Evolutionary conservation across 1,284 basidiomycete species (phyloP), one percentile per base, ranked within the genome.

Genomic region (Sanghuangporus weigelae): DNA sequence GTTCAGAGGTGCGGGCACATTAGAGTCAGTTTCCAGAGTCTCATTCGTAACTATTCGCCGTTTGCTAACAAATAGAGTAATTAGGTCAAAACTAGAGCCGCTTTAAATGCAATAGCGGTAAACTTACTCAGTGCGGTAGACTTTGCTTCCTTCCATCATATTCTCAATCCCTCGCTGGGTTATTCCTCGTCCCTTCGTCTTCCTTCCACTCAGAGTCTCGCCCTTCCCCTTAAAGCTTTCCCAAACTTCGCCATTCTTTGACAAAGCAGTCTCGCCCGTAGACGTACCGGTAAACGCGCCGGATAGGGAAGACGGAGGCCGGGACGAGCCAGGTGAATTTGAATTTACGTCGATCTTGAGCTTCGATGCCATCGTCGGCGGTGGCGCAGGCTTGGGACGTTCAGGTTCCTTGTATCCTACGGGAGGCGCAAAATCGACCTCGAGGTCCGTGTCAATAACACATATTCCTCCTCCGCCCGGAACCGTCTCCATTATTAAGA

Each of bases 161-260:
- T 87, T 83, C 71, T 96, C 92, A 11, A 86, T 86, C 70, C 89
- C 89, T 68, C 92, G 87, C 67, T 89, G 87, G 66, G 81, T 89
- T 68, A 96, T 85, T 1, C 95, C 95, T 72, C 93, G 95, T 38
- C 95, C 95, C 75, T 94, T 97, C 56, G 95, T 95, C 76, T 88
- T 92, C 68, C 93, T 84, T 12, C 95, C 95, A 53, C 80, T 84
- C 7, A 98, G 76, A 6, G 94, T 95, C 75, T 96, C 91, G 16
- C 95, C 95, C 67, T 88, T 89, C 14, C 95, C 95, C 69, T 93
- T 96, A 80, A 98, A 98, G 66, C 89, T 93, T 74, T 98, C 95
- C 84, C 92, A 92, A 39, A 87, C 80, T 67, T 90, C 88, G 19
- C 89, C 89, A 49, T 76, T 88, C 72, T 89, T 92, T 72, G 86